Evolutionary conservation across 768 basidiomycete species (phyloP).

Genomic region (Mycena polygramma): DNA sequence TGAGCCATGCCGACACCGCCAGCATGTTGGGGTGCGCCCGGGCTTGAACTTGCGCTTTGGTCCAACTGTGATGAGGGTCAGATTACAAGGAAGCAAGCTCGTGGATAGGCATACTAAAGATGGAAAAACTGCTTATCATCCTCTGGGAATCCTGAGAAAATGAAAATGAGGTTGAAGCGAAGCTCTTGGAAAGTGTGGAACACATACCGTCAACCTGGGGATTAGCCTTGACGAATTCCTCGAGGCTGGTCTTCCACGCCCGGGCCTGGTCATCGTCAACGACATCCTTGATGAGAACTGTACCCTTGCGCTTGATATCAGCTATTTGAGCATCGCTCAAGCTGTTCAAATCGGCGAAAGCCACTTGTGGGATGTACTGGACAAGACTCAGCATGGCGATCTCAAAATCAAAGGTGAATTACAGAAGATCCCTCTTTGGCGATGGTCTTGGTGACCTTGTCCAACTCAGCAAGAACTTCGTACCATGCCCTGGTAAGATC

Average conservation of each 20-base stretch:
- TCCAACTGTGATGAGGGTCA: constrained; percentile 38
- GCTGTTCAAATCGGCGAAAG: constrained; percentile 59
- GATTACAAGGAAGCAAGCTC: not conserved
- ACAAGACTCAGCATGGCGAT: not conserved
- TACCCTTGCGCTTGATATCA: constrained; percentile 61
- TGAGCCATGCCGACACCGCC: constrained; percentile 61
- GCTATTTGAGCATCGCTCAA: constrained; percentile 55
- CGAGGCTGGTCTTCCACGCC: constrained; percentile 63
- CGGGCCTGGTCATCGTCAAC: constrained; percentile 61
- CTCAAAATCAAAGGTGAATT: constrained; percentile 15
- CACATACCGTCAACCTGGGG: constrained; percentile 59
- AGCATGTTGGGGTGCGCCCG: constrained; percentile 69
- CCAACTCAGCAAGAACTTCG: constrained; percentile 60
- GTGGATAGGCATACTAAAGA: constrained; percentile 59
- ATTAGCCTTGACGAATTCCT: constrained; percentile 63
- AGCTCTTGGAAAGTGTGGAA: not conserved
- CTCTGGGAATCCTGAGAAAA: constrained; percentile 55
- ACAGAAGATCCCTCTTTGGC: constrained; percentile 56
- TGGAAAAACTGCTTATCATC: constrained; percentile 72
- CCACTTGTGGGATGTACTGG: constrained; percentile 65
- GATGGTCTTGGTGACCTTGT: constrained; percentile 53
- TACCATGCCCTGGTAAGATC: constrained; percentile 60
- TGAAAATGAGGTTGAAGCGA: constrained; percentile 1
- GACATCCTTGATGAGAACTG: constrained; percentile 64
- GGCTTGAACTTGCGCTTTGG: constrained; percentile 63